These are phyloP conservation scores for Euryodendron excelsum DNA, from an alignment of 148 eudicot genomes.

Conservation along the genomic window DNA sequence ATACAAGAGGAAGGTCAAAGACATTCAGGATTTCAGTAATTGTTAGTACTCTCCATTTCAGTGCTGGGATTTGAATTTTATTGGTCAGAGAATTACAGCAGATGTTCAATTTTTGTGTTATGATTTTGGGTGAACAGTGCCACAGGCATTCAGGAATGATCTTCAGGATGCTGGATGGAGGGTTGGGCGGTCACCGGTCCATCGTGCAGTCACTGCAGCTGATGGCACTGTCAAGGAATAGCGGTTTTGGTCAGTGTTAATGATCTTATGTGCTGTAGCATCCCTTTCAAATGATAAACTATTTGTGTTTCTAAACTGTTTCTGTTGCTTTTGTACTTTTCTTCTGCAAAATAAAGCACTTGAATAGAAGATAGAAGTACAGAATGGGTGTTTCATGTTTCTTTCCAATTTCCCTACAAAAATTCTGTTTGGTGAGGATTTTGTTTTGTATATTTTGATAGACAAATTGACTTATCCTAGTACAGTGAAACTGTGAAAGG, in stretches of 20 bases:
- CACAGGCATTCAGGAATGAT: slow-evolving; percentile 69
- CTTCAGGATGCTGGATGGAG: slow-evolving; percentile 87
- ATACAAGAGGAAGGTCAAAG: slow-evolving; percentile 84
- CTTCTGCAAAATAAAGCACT: neutral
- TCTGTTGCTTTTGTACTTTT: neutral
- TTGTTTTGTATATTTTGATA: no score
- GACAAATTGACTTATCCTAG: no score
- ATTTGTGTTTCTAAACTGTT: neutral
- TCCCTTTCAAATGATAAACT: neutral
- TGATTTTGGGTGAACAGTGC: slow-evolving; percentile 52
- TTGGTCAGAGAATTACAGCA: no score
- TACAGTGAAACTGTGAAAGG: neutral
- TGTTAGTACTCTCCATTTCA: no score
- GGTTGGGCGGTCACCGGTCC: slow-evolving; percentile 79
- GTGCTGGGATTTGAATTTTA: no score
- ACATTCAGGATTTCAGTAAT: slow-evolving; percentile 67
- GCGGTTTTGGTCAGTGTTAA: neutral
- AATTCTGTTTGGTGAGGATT: no score
- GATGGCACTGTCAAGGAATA: slow-evolving; percentile 90
- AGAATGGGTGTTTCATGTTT: neutral
- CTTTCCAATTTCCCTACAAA: no score
- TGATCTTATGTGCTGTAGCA: neutral
- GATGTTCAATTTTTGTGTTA: neutral
- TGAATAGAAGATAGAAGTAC: neutral
- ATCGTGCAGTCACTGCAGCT: slow-evolving; percentile 63